These are phyloP conservation scores for Cupressus sempervirens DNA, from an alignment of 75 land plant genomes.

Conservation along the genomic window DNA sequence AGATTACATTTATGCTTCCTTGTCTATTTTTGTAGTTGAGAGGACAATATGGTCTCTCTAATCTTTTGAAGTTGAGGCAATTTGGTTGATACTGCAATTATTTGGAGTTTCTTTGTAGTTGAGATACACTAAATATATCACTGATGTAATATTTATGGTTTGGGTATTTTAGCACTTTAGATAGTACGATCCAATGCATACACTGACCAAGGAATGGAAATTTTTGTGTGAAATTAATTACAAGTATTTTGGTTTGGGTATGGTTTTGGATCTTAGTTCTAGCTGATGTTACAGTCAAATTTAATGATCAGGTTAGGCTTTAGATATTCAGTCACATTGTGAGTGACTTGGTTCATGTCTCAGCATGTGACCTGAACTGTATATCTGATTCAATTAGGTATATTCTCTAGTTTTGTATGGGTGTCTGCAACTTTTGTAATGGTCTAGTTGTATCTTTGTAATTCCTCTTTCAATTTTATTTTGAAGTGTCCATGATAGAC, in stretches of 20 bases:
- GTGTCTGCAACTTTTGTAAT: too few relatives aligned
- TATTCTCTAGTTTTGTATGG: too few relatives aligned
- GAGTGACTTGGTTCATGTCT: not conserved
- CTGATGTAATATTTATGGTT: too few relatives aligned
- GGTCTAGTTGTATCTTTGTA: too few relatives aligned
- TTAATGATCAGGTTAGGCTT: not conserved
- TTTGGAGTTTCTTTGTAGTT: not conserved
- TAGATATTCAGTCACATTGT: not conserved
- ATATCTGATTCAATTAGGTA: not conserved
- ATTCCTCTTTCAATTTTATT: too few relatives aligned
- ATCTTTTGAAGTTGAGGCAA: not conserved
- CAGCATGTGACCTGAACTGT: not conserved
- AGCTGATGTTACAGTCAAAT: not conserved
- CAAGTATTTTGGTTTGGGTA: not conserved
- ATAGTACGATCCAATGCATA: too few relatives aligned
- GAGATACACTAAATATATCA: too few relatives aligned
- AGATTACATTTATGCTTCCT: not conserved
- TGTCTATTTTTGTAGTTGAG: not conserved
- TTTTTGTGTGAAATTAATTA: not conserved
- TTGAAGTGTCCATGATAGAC: too few relatives aligned
- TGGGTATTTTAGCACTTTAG: too few relatives aligned
- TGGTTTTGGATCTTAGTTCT: not conserved
- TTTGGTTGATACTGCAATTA: not conserved
- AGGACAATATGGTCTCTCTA: not conserved
- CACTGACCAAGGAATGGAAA: too few relatives aligned